Base-by-base conservation (phyloP, 768 basidiomycete genomes). In the Rossbeevera mucosa region DNA sequence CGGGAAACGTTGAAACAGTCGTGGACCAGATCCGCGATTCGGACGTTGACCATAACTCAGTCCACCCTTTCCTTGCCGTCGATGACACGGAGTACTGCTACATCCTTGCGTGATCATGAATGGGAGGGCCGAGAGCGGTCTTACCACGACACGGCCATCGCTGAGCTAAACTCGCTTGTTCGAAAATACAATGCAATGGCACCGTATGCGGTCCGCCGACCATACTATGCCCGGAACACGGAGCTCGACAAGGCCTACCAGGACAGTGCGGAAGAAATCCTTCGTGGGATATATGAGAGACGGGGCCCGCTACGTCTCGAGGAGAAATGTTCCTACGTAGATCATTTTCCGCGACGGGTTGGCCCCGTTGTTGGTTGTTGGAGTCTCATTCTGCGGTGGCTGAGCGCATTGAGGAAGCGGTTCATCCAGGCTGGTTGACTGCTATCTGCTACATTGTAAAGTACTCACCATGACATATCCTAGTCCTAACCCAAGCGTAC, bases 141-240 rank as follows among this genome's bases (percentile, higher is more conserved):
- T 42, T 90, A 90, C 59, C 88, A 91, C 59, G 77, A 83, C 29
- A 73, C 79, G 2, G 85, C 85, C 12, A 61, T 93, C 31, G 76
- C 74, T 26, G 85, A 92, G 58, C 69, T 92, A 36, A 92, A 94
- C 66, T 74, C 80, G 3, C 74, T 86, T 5, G 83, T 92, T 24
- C 76, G 89, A 45, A 83, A 85, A 70, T 88, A 90, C 70, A 93
- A 94, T 63, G 83, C 79, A 7, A 65, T 87, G 41, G 91, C 91
- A 12, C 91, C 89, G 2, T 88, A 87, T 60, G 74, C 82, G 5
- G 90, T 87, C n/a, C 77, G 90, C 18, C 72, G 86, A 44, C 72
- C 80, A 4, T 81, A 84, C 53, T 76, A 87, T 53, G 68, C 73
- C 21, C 76, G 80, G 21, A 72, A 74, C 8, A 69, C 64, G 18